Evolutionary conservation across 2,329 filamentous ascomycete species (phyloP).

Genomic region (Colletotrichum truncatum): DNA sequence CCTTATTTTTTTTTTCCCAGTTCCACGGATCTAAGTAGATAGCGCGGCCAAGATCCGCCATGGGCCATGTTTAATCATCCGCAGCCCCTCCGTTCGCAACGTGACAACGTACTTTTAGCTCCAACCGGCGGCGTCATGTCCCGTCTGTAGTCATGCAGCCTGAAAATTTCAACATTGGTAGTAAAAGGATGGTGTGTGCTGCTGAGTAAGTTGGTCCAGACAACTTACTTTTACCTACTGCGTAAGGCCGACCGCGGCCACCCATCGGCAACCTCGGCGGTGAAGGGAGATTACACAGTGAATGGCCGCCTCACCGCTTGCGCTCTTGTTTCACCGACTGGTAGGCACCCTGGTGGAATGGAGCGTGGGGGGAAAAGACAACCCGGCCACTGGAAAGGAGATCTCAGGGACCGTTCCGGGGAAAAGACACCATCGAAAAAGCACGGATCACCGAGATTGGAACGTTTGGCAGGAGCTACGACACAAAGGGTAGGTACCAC

Average conservation of each 20-base stretch:
- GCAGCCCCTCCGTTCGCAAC: neutral
- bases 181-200: neutral
- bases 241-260: conserved; percentile 11
- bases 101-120: neutral
- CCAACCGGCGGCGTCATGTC: neutral
- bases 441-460: neutral
- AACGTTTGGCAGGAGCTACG: neutral
- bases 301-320: conserved; percentile 23
- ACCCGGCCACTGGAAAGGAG: neutral
- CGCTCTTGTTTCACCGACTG: conserved; percentile 25
- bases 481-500: neutral
- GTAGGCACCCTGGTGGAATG: conserved; percentile 13
- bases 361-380: conserved; percentile 11
- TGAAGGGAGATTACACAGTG: conserved; percentile 1
- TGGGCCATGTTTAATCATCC: neutral
- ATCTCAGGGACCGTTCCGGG: conserved; percentile 11
- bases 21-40: neutral
- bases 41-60: neutral
- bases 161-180: neutral
- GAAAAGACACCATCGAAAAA: neutral
- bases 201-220: neutral
- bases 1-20: neutral
- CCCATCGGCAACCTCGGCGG: neutral
- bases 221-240: neutral
- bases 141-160: neutral